Percentiles rank a stretch among this genome's conserved stretches.
Conservation (phyloP, 495 filamentous ascomycete species). For the Aspergillus taichungensis region DNA sequence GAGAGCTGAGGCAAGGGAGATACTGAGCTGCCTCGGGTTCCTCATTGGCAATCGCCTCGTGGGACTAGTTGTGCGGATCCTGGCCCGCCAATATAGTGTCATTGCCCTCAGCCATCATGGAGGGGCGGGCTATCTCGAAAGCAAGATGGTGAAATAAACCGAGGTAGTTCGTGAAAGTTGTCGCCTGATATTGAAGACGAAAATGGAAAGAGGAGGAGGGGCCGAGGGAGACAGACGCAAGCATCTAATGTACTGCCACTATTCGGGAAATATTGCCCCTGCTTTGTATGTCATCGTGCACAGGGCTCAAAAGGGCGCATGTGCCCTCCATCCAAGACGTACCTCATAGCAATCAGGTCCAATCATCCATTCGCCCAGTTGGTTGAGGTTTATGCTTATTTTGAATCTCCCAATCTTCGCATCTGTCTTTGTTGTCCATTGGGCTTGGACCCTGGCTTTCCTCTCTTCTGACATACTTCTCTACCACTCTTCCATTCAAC, state of each 20-base stretch:
- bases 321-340: neutral
- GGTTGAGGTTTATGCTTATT: neutral
- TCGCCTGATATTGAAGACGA: neutral
- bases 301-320: constrained; percentile 1
- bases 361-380: too few relatives aligned
- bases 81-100: constrained; percentile 5
- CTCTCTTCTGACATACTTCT: neutral
- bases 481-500: constrained; percentile 5
- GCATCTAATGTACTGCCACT: constrained; percentile 7
- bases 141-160: too few relatives aligned
- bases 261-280: constrained; percentile 8
- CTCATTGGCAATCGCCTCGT: constrained; percentile 14
- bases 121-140: neutral
- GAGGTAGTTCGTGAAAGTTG: too few relatives aligned
- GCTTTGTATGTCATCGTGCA: constrained; percentile 11
- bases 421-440: neutral
- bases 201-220: neutral
- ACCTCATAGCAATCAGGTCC: too few relatives aligned
- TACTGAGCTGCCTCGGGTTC: constrained; percentile 6
- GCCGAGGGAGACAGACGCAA: constrained; percentile 5
- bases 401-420: neutral
- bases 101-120: neutral
- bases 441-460: neutral
- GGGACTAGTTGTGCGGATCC: constrained; percentile 4
- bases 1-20: constrained; percentile 7